These are phyloP conservation scores for Penicillium desertorum DNA, from an alignment of 495 filamentous ascomycete species.

Conservation along the genomic window DNA sequence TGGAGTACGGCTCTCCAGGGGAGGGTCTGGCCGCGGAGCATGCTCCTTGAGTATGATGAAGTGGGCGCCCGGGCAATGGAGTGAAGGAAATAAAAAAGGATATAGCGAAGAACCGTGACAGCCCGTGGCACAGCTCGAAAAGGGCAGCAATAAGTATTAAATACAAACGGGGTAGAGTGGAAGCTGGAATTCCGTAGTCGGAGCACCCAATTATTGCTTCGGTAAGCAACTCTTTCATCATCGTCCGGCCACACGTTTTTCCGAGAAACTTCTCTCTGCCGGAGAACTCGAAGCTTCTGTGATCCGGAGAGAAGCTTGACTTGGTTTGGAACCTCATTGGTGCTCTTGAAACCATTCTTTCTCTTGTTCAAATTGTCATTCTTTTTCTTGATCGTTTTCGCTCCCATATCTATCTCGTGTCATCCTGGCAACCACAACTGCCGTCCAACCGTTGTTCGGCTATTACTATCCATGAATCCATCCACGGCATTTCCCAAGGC, in stretches of 20 bases:
- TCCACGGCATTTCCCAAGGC: slow-evolving; percentile 48
- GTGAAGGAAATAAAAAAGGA: slow-evolving; percentile 8
- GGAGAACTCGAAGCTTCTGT: slow-evolving; percentile 41
- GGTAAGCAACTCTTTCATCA: slow-evolving; percentile 43
- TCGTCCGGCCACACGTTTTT: slow-evolving; percentile 27
- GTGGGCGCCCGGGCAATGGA: slow-evolving; percentile 7
- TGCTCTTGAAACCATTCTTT: slow-evolving; percentile 14
- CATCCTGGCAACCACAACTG: slow-evolving; percentile 9
- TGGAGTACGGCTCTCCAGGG: slow-evolving; percentile 58
- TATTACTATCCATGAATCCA: slow-evolving; percentile 41
- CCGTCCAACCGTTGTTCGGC: slow-evolving; percentile 18
- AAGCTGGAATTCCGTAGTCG: slow-evolving; percentile 27
- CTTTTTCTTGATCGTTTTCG: slow-evolving; percentile 9
- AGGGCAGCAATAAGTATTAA: slow-evolving; percentile 15
- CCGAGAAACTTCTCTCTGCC: slow-evolving; percentile 31
- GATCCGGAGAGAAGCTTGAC: slow-evolving; percentile 10
- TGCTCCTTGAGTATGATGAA: slow-evolving; percentile 39
- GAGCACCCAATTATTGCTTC: slow-evolving; percentile 29
- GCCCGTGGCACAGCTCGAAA: slow-evolving; percentile 23
- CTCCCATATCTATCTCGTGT: neutral
- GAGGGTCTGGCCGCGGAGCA: slow-evolving; percentile 55
- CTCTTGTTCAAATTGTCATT: slow-evolving; percentile 13
- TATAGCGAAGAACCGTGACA: slow-evolving; percentile 11
- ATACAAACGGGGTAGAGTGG: slow-evolving; percentile 10
- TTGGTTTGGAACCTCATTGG: slow-evolving; percentile 15